phyloP scores from a whole-genome alignment of 2,329 filamentous ascomycete species.

The Berkeleyomyces basicola region DNA sequence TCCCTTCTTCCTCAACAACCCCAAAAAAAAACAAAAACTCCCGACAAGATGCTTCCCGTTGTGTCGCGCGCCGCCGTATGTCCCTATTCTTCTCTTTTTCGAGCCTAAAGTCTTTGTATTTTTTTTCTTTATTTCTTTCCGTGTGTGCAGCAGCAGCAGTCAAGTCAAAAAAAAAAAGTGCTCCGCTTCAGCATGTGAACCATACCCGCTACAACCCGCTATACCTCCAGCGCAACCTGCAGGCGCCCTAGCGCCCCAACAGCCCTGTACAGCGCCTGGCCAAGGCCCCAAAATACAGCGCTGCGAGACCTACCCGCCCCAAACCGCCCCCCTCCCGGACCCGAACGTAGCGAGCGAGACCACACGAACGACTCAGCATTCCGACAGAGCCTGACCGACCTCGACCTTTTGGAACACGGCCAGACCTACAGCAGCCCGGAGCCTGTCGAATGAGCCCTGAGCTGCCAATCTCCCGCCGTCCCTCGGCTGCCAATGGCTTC shows the following conservation, averaged over 20 bases:
- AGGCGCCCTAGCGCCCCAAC: neutral
- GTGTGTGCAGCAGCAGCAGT: neutral
- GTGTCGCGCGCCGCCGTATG: constrained; percentile 13
- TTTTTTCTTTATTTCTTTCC: neutral
- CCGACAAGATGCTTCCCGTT: constrained; percentile 10
- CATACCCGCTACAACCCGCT: neutral
- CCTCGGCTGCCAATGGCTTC: too few relatives aligned
- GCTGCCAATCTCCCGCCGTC: too few relatives aligned
- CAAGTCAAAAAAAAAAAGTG: neutral
- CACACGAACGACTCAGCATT: neutral
- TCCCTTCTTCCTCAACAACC: neutral
- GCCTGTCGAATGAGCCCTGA: too few relatives aligned
- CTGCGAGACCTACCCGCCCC: neutral
- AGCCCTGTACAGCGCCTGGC: neutral
- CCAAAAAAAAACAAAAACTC: neutral
- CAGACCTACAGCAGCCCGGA: too few relatives aligned
- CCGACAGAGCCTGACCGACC: too few relatives aligned
- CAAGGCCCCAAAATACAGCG: neutral
- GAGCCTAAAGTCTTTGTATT: neutral
- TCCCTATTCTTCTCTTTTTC: neutral
- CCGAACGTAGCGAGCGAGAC: neutral
- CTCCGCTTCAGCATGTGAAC: too few relatives aligned
- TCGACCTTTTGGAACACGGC: too few relatives aligned
- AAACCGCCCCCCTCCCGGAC: neutral
- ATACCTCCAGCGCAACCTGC: neutral